Percentiles rank a stretch among this genome's conserved stretches.
phyloP scores from a whole-genome alignment of 352 stramenopile genomes.

The Pythium brassicae region DNA sequence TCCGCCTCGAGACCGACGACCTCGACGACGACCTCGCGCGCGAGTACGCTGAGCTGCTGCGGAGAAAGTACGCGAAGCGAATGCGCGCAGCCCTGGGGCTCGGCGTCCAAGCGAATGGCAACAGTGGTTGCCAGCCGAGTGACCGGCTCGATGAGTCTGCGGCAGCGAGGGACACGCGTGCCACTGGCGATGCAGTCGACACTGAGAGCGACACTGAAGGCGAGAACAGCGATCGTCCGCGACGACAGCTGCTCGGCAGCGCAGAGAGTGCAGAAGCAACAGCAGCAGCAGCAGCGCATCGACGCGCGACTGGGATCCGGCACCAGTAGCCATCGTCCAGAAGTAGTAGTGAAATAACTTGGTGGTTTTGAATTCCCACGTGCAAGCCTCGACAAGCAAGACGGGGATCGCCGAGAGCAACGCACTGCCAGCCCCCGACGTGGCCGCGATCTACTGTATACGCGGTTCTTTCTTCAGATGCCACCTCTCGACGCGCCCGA shows the following conservation, averaged over 20 bases:
- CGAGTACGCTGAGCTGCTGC: slow-evolving; percentile 47
- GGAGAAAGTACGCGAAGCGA: slow-evolving; percentile 50
- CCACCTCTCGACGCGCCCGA: not conserved
- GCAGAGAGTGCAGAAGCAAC: not conserved
- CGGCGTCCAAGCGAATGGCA: not conserved
- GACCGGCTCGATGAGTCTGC: not conserved
- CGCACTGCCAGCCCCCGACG: too few relatives aligned
- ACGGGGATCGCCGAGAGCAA: too few relatives aligned
- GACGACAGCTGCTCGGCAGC: too few relatives aligned
- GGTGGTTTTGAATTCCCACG: too few relatives aligned
- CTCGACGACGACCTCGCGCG: slow-evolving; percentile 43
- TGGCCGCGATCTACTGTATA: too few relatives aligned
- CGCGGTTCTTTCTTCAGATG: not conserved
- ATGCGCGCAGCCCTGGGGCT: slow-evolving; percentile 21
- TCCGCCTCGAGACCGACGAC: slow-evolving; percentile 45
- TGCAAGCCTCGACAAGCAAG: too few relatives aligned
- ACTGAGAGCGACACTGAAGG: not conserved
- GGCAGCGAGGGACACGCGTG: not conserved
- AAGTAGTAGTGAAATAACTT: too few relatives aligned
- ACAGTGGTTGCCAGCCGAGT: too few relatives aligned
- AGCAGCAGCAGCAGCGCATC: slow-evolving; percentile 2
- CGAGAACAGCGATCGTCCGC: not conserved
- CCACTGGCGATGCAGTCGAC: not conserved
- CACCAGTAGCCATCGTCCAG: too few relatives aligned
- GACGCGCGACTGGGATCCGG: too few relatives aligned